Evolutionary conservation across 768 basidiomycete genomes (phyloP).

Genomic region (Rhodosporidiobolus odoratus): DNA sequence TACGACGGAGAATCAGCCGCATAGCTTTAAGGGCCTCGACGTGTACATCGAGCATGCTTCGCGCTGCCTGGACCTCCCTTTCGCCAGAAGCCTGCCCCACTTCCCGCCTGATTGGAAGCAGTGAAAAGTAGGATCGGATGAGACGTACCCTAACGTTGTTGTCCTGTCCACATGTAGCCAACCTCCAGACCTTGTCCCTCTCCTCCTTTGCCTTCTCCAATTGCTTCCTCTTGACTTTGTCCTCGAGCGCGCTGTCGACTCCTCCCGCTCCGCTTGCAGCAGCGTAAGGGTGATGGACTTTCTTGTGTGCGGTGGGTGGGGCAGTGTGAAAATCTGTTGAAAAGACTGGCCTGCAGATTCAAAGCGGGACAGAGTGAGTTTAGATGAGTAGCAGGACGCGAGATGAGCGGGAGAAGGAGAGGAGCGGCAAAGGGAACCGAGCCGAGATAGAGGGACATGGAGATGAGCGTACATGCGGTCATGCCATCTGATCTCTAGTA

Average conservation of each 20-base stretch:
- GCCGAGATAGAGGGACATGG: not conserved
- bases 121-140: too few species aligned
- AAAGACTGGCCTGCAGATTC: constrained; percentile 68
- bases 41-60: too few species aligned
- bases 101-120: not conserved
- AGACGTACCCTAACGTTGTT: constrained; percentile 86
- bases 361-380: not conserved
- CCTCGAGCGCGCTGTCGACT: constrained; percentile 27
- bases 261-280: not conserved
- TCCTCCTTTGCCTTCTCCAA: constrained; percentile 35
- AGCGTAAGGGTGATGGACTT: constrained; percentile 43
- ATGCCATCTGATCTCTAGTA: constrained; percentile 93
- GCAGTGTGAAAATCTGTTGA: constrained; percentile 92
- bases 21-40: too few species aligned
- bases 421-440: not conserved
- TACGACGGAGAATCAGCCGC: constrained; percentile 14
- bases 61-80: too few species aligned
- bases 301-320: constrained; percentile 53
- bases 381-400: not conserved
- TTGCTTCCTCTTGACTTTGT: constrained; percentile 45
- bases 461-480: constrained; percentile 53
- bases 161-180: constrained; percentile 94
- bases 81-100: not conserved
- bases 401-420: not conserved
- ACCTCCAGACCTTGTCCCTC: constrained; percentile 62